phyloP scores from a whole-genome alignment of 129 eudicot species.

The Flaveria ramosissima region DNA sequence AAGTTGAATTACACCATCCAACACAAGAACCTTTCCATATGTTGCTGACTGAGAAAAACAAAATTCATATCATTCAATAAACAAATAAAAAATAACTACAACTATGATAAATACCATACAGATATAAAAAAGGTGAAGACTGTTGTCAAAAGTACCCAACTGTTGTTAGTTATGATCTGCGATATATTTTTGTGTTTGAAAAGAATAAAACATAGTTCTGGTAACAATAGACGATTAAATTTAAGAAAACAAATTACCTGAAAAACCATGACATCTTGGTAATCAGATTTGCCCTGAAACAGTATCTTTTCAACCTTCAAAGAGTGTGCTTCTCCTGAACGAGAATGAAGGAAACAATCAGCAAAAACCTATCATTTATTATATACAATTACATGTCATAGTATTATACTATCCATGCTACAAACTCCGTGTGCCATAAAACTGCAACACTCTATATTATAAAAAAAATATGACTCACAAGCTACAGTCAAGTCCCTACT shows the following conservation, averaged over 20 bases:
- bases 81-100: background rate
- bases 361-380: background rate
- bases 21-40: constrained; percentile 94
- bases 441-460: background rate
- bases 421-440: background rate
- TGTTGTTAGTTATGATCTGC: background rate
- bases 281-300: constrained; percentile 84
- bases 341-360: background rate
- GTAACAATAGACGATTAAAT: background rate
- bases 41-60: constrained; percentile 73
- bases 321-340: constrained; percentile 95
- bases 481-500: background rate
- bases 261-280: constrained; percentile 94
- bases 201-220: background rate
- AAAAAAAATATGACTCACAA: background rate
- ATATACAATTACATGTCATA: background rate
- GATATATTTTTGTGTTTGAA: background rate
- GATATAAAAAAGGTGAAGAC: background rate
- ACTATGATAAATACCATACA: background rate
- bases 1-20: constrained; percentile 97
- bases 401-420: background rate
- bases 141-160: background rate
- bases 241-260: constrained; percentile 50
- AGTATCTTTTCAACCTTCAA: constrained; percentile 87
- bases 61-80: background rate